Evolutionary conservation across 306 rosid species (phyloP), one percentile per base, ranked within the genome.

Genomic region (Carpinus fangiana): DNA sequence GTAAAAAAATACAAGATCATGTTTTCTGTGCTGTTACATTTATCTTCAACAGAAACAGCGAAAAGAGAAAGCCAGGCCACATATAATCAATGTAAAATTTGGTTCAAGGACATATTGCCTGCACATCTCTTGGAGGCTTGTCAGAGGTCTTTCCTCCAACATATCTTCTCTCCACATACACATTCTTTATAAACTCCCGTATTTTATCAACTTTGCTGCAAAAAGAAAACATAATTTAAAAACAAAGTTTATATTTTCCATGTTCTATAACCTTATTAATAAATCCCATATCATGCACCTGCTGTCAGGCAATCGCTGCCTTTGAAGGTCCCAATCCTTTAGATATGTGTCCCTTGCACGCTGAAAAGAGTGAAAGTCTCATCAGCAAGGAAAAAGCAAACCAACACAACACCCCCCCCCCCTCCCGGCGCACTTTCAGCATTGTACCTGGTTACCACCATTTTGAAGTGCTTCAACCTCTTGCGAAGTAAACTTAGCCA

Each of bases 401-500:
- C 46, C 76, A 64, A 12, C 12, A 47, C 2, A 3, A 2, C 11
- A 0, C 51, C 51, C 51, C 52, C 52, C 52, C 3, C 2, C 4
- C 13, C 51, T 13, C 12, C 51, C 2, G 0, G 43, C 43, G 8
- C 14, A 9, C 52, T 48, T 59, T 18, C 70, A 48, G 73, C 46
- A 17, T 45, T 45, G n/a, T 89, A 93, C 98, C 98, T 94, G 98
- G 73, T 94, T 94, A 60, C 98, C 98, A 38, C 97, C 97, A 79
- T 90, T 90, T 84, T 92, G 96, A 84, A 92, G 92, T 68, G 94
- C 88, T 71, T 90, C 94, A 78, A 94, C 98, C 86, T 94, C 98
- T 83, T 90, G 94, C 68, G 89, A 88, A 79, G 91, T 88, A 89
- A 94, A 94, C 83, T 90, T 94, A 16, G 97, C 85, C 98, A 94